phyloP scores from a whole-genome alignment of 306 rosid species.

The Coriaria nepalensis region DNA sequence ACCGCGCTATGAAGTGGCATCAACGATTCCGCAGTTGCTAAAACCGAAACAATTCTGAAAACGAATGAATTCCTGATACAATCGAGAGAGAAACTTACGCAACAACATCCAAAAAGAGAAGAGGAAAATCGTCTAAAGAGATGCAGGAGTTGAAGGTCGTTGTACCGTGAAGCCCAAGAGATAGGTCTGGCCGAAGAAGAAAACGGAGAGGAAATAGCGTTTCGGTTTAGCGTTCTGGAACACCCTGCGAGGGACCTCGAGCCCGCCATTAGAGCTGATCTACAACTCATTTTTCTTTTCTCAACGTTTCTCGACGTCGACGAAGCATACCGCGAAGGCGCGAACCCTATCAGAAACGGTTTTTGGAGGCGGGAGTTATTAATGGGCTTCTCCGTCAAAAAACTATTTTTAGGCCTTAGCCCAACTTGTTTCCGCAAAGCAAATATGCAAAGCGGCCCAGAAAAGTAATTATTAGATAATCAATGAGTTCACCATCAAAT shows the following conservation, averaged over 20 bases:
- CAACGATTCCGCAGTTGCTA: conserved; percentile 61
- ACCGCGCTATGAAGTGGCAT: conserved; percentile 79
- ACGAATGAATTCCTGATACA: not conserved
- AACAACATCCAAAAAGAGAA: not conserved
- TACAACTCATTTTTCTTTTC: conserved; percentile 44
- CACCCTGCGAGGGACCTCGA: conserved; percentile 39
- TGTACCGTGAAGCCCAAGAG: conserved; percentile 47
- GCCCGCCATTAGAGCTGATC: conserved; percentile 46
- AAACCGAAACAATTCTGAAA: conserved; percentile 40
- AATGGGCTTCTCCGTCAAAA: no score
- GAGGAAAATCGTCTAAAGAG: not conserved
- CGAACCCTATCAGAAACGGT: no score
- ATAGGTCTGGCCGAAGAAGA: conserved; percentile 30
- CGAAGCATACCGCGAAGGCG: no score
- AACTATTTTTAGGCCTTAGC: no score
- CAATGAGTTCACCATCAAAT: no score
- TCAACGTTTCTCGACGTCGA: not conserved
- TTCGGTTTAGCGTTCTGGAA: conserved; percentile 25
- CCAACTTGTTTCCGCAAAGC: no score
- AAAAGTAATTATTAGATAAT: no score
- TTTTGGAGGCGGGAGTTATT: no score
- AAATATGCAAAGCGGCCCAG: no score
- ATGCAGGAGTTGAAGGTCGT: not conserved
- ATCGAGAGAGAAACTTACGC: not conserved
- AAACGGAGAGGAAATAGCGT: conserved; percentile 19